Evolutionary conservation across 2,329 filamentous ascomycete species (phyloP).

Genomic region (Beauveria sp.): DNA sequence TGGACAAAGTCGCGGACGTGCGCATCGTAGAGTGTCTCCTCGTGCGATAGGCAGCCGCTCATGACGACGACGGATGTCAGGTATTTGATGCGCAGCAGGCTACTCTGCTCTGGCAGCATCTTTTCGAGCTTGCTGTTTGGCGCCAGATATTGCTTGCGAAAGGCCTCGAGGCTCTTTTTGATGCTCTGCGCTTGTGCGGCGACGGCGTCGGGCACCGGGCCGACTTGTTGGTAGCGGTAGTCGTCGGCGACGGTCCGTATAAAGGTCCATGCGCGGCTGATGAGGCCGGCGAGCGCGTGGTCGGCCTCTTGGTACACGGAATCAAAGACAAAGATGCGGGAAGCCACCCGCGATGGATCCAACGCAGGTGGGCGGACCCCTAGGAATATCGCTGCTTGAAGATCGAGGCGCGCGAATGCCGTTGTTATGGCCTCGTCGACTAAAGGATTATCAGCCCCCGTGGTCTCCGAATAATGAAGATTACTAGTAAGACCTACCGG

Average conservation of each 20-base stretch:
- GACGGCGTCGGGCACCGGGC: slow-evolving; percentile 5
- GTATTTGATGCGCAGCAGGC: slow-evolving; percentile 13
- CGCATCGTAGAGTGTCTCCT: slow-evolving; percentile 13
- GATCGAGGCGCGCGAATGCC: slow-evolving; percentile 12
- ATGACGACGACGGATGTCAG: slow-evolving; percentile 10
- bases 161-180: slow-evolving; percentile 6
- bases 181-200: slow-evolving; percentile 8
- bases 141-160: neutral
- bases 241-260: slow-evolving; percentile 9
- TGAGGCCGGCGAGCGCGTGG: slow-evolving; percentile 4
- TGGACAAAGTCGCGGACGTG: slow-evolving; percentile 9
- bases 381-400: slow-evolving; percentile 12
- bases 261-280: slow-evolving; percentile 10
- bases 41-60: slow-evolving; percentile 10
- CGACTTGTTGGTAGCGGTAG: slow-evolving; percentile 9
- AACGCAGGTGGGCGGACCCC: slow-evolving; percentile 10
- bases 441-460: neutral
- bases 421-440: slow-evolving; percentile 13
- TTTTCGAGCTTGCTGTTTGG: neutral
- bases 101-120: slow-evolving; percentile 4
- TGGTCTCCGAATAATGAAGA: no score
- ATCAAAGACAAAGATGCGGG: slow-evolving; percentile 9
- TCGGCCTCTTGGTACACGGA: slow-evolving; percentile 10
- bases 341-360: slow-evolving; percentile 3
- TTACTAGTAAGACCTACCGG: neutral